These are phyloP conservation scores for Solanum commersonii DNA, from an alignment of 257 asterid genomes.

Conservation along the genomic window DNA sequence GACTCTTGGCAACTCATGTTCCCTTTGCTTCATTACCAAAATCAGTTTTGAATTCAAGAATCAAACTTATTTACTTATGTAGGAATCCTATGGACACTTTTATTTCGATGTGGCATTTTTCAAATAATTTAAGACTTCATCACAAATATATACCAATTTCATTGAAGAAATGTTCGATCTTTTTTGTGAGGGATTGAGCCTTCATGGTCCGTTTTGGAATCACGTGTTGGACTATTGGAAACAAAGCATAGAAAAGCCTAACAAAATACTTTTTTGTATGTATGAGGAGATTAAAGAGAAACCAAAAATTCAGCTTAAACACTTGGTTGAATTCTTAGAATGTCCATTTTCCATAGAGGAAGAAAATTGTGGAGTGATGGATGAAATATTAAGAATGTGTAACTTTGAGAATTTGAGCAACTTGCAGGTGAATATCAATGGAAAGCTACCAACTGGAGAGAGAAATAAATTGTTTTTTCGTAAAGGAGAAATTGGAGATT, in stretches of 20 bases:
- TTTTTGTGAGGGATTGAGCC: too few relatives aligned
- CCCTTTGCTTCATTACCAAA: neutral
- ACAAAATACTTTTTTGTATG: too few relatives aligned
- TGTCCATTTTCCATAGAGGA: neutral
- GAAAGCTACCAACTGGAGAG: too few relatives aligned
- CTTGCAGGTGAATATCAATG: too few relatives aligned
- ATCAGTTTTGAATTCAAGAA: neutral
- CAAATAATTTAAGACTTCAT: neutral
- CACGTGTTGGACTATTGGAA: too few relatives aligned
- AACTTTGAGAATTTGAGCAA: too few relatives aligned
- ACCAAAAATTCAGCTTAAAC: neutral
- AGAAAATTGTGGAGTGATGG: neutral
- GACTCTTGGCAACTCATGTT: neutral
- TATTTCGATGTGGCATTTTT: conserved; percentile 1
- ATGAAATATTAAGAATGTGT: neutral
- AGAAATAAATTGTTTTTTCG: too few relatives aligned
- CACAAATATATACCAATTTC: neutral
- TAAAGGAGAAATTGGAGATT: too few relatives aligned
- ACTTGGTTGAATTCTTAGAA: neutral
- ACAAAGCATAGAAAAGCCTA: too few relatives aligned
- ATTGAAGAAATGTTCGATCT: neutral
- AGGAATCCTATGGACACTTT: conserved; percentile 4
- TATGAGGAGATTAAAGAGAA: too few relatives aligned
- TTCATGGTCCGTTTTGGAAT: too few relatives aligned
- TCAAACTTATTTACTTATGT: conserved; percentile 5